A percentile compares a stretch with the other conserved stretches of the same genome.
Conservation (phyloP, 192 early-diverging fungal genomes). For the Coemansia sp. region DNA sequence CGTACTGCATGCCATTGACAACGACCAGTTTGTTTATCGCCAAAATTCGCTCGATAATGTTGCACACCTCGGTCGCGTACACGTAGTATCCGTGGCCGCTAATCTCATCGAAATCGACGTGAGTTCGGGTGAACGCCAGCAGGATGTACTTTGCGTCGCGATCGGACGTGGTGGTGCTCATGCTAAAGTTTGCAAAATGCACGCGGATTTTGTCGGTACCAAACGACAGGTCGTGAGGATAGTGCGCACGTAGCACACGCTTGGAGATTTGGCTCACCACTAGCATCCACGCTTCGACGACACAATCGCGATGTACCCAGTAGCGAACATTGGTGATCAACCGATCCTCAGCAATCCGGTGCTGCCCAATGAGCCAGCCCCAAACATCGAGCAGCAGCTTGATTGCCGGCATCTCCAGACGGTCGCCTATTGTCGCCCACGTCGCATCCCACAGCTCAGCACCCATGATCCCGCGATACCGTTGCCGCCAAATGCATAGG, state of each 20-base stretch:
- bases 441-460: constrained; percentile 44
- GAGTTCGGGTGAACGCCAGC: constrained; percentile 8
- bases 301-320: constrained; percentile 40
- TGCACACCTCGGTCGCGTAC: constrained; percentile 24
- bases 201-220: constrained; percentile 12
- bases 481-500: constrained; percentile 17
- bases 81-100: constrained; percentile 20
- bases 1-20: constrained; percentile 17
- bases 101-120: constrained; percentile 12
- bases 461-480: constrained; percentile 25
- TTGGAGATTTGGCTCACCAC: constrained; percentile 19
- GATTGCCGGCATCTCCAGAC: constrained; percentile 34
- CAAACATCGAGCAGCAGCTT: constrained; percentile 44
- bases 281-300: constrained; percentile 33
- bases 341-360: neutral
- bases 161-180: constrained; percentile 5
- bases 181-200: constrained; percentile 28
- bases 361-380: constrained; percentile 16
- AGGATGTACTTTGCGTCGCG: constrained; percentile 17
- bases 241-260: constrained; percentile 24
- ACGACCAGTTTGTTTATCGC: constrained; percentile 16
- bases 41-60: constrained; percentile 15
- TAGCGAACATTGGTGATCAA: constrained; percentile 16
- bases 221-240: constrained; percentile 18
- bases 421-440: constrained; percentile 45